Evolutionary conservation across 2,329 filamentous ascomycete species (phyloP), one percentile per base, ranked within the genome.

Genomic region (Beauveria rudraprayagi): DNA sequence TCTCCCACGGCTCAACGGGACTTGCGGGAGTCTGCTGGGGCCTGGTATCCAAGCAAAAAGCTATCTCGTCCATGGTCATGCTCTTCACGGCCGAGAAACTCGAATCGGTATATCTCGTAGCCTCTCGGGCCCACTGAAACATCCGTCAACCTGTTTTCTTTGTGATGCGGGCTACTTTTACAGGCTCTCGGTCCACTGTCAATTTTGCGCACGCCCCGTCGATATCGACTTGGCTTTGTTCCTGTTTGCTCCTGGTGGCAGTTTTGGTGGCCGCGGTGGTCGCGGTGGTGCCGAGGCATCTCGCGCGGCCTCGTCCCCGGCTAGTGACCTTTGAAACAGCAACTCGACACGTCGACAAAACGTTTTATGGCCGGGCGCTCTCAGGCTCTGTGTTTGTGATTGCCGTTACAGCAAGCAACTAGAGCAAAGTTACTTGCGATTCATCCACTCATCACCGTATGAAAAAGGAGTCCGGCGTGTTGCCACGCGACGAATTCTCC

Each of bases 301-400:
- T 51, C 22, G 22, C 28, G 17, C 22, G 19, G 19, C 17, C 56
- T 22, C 11, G 34, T 43, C 47, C 47, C 24, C 3, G 26, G 24
- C 10, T 22, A 8, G 57, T 28, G 10, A 47, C 40, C 40, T 34
- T 19, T 54, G 57, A 60, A 60, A 60, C 48, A 30, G 8, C 28
- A 53, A 37, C 19, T 60, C 57, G 47, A 60, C 40, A 60, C 57
- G 57, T 28, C 48, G 8, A 59, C 56, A 59, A 59, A 52, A 59
- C 56, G 34, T n/a, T 41, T 44, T 28, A 6, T 24, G 17, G 22
- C 34, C 26, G 19, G 19, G 43, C 19, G 28, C 28, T 48, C 40
- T 37, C 55, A 52, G 26, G 16, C 30, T 43, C 34, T 30, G 30
- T 50, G 47, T 40, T 40, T 60, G 48, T 60, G 57, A 41, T 46